Evolutionary conservation across 2,329 filamentous ascomycete species (phyloP), one percentile per base, ranked within the genome.

Genomic region (Davidsoniella australis): DNA sequence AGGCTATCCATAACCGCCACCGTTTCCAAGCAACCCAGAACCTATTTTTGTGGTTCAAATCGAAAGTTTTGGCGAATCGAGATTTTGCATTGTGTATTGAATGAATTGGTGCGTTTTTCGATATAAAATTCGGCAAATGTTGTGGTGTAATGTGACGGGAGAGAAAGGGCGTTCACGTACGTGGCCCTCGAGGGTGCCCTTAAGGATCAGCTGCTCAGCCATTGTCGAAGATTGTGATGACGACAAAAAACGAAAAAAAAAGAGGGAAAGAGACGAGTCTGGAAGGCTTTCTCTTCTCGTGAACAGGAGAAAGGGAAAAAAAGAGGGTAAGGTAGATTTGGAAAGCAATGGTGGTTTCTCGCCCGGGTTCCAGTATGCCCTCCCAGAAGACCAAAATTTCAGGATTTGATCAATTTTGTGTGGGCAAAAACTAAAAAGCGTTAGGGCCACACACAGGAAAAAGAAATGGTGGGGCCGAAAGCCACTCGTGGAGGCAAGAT

Each of bases 171-270:
- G 41, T 33, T 47, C 61, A 78, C 75, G 67, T 76, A 78, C 75
- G 82, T 96, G 89, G 81, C 89, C 89, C 82, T 91, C 85, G 70
- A 94, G 85, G 77, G 85, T 91, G 70, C 86, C 86, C 77, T 89
- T 88, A 72, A 91, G 82, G 75, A 93, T 86, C 70, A 91, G 76
- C 78, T 89, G 83, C 78, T 91, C 85, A 76, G 83, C 81, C 85
- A 91, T 91, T 63, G 50, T 53, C 44, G 42, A 41, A 46, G 40
- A 48, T 53, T 53, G 45, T 41, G 45, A 43, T 50, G 45, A 48
- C 47, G 48, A 50, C 36, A 45, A 41, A 45, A 45, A 49, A 43
- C 4, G 47, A 45, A 50, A 50, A 51, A 51, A 51, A 49, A 48
- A 49, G 48, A 53, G 45, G 51, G 45, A 53, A 53, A 50, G 43